These are phyloP conservation scores for Cystofilobasidium macerans DNA, from an alignment of 768 basidiomycete species.

Conservation along the genomic window DNA sequence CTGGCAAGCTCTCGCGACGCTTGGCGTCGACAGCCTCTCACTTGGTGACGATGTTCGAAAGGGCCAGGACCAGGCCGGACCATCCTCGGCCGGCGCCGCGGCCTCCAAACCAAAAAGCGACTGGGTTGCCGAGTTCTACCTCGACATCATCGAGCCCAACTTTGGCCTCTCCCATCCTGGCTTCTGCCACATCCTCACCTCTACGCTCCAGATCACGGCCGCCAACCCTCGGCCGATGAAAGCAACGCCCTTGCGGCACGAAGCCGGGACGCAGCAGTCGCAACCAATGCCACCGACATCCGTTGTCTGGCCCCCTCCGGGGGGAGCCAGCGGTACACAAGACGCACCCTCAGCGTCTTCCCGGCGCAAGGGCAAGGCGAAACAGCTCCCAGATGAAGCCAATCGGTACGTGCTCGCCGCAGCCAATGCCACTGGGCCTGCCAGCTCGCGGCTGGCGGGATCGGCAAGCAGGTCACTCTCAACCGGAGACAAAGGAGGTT, in stretches of 20 bases:
- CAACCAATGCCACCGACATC: background rate
- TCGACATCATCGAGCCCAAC: background rate
- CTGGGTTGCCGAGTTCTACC: constrained; percentile 1
- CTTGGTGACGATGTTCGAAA: background rate
- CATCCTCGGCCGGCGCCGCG: background rate
- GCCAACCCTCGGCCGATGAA: background rate
- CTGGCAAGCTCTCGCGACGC: constrained; percentile 21
- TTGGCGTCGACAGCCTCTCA: constrained; percentile 11
- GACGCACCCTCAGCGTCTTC: background rate
- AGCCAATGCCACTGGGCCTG: too few relatives aligned
- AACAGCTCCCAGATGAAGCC: background rate
- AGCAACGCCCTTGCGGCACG: background rate
- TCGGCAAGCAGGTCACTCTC: background rate
- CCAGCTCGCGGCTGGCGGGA: too few relatives aligned
- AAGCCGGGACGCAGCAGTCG: background rate
- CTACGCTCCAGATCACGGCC: background rate
- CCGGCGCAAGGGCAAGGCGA: background rate
- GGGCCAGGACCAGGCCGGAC: background rate
- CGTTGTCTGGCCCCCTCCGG: background rate
- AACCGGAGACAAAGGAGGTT: too few relatives aligned
- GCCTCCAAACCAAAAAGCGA: background rate
- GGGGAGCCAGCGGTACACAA: too few relatives aligned
- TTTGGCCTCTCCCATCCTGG: background rate
- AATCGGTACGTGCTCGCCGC: background rate
- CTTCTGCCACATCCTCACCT: background rate